Evolutionary conservation across 495 filamentous ascomycete genomes (phyloP), one percentile per base, ranked within the genome.

Genomic region (Usnea hakonensis): DNA sequence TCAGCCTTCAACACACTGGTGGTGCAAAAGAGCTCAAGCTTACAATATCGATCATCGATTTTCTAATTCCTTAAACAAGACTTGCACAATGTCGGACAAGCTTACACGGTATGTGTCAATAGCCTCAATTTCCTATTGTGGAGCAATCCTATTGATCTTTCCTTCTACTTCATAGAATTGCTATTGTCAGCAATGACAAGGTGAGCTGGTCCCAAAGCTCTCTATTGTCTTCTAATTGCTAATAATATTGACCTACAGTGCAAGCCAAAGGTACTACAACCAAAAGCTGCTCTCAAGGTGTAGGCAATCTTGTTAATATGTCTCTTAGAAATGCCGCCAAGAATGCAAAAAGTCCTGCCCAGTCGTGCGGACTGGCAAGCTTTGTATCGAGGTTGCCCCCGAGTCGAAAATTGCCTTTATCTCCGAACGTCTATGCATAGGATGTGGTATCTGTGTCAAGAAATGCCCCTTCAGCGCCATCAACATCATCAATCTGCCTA

Each of bases 391-490:
- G 80, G 94, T 98, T 67, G 82, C 83, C 44, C 81, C 90, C 61
- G 86, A 90, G 57, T 96, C 93, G 56, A 94, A 91, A 71, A 91
- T 98, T 68, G 95, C 94, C 69, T 98, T 97, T 82, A 97, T 98
- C 68, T 96, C 92, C 57, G 94, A 97, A 72, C 82, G 83, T 56
- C 83, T 95, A 40, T 96, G 91, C 77, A 96, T 97, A 68, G 95
- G 95, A 78, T 97, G 94, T 73, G 94, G 95, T 85, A 98, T 98
- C 77, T 98, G 94, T 72, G 90, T 91, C 33, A 97, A 97, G 79
- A 96, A 97, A 76, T 97, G 94, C 76, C 94, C 94, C n/a, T 98
- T 98, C 75, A 89, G 90, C 68, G 94, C 95, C 61, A 98, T 98
- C 76, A 91, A 91, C 72, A 97, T 98, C 74, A 97, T 98, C 90